These are phyloP conservation scores for Dothidotthia symphoricarpi DNA, from an alignment of 2,329 filamentous ascomycete species.

Conservation along the genomic window DNA sequence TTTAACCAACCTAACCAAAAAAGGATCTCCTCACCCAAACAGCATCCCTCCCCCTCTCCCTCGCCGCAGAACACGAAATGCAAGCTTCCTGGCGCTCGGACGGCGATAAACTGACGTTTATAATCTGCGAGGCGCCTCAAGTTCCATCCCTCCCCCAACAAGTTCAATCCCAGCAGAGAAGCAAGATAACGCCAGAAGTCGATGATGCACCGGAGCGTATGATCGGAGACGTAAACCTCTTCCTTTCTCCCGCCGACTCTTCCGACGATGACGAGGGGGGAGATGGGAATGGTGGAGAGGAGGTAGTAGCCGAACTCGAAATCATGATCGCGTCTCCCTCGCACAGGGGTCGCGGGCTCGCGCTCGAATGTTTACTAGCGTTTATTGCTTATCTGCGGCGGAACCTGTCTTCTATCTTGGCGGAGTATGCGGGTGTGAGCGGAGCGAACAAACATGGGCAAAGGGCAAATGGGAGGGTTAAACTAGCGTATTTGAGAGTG, in stretches of 20 bases:
- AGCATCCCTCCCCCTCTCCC: constrained; percentile 77
- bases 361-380: constrained; percentile 61
- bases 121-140: constrained; percentile 57
- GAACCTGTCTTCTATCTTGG: constrained; percentile 56
- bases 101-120: constrained; percentile 87
- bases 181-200: constrained; percentile 14
- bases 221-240: constrained; percentile 61
- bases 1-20: constrained; percentile 1
- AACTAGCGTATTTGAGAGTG: constrained; percentile 54
- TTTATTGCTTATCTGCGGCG: constrained; percentile 68
- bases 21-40: constrained; percentile 74
- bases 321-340: constrained; percentile 73
- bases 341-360: constrained; percentile 63
- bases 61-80: constrained; percentile 85
- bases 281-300: constrained; percentile 6
- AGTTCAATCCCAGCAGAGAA: neutral
- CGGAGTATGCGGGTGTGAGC: constrained; percentile 49
- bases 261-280: constrained; percentile 23
- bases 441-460: too few species aligned
- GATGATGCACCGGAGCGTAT: constrained; percentile 55
- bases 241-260: constrained; percentile 56
- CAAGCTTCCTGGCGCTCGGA: constrained; percentile 82
- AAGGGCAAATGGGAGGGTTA: too few species aligned
- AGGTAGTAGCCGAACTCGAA: constrained; percentile 70
- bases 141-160: neutral